Evolutionary conservation across 2,329 filamentous ascomycete genomes (phyloP).

Genomic region (Colletotrichum agaves): DNA sequence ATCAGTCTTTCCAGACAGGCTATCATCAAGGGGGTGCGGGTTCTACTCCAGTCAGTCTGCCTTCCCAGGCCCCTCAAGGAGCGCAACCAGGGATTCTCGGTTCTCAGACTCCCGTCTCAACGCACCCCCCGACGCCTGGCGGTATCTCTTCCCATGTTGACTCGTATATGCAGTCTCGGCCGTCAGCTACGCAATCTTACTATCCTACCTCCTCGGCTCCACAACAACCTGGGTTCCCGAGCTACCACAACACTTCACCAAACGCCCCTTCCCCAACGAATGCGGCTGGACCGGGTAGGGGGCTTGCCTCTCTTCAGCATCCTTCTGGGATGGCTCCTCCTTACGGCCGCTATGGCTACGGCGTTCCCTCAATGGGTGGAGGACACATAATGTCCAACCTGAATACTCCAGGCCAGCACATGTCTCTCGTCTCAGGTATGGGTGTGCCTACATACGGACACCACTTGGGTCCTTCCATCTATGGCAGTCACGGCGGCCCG

Average conservation of each 20-base stretch:
- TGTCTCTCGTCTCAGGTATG: constrained; percentile 75
- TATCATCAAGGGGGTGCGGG: constrained; percentile 61
- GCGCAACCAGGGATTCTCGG: constrained; percentile 56
- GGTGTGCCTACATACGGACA: constrained; percentile 64
- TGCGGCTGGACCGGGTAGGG: constrained; percentile 50
- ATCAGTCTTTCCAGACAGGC: constrained; percentile 70
- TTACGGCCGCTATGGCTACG: constrained; percentile 49
- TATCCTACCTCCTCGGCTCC: constrained; percentile 65
- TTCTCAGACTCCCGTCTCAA: constrained; percentile 54
- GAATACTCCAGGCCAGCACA: constrained; percentile 76
- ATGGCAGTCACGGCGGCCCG: constrained; percentile 63
- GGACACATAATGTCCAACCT: constrained; percentile 83
- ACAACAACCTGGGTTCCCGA: constrained; percentile 57
- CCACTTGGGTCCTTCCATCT: constrained; percentile 65
- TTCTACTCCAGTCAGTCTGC: constrained; percentile 48
- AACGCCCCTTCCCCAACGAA: constrained; percentile 55
- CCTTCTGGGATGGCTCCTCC: constrained; percentile 57
- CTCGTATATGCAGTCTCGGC: constrained; percentile 59
- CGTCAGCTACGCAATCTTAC: constrained; percentile 69
- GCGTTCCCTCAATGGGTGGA: constrained; percentile 60
- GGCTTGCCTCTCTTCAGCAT: constrained; percentile 48
- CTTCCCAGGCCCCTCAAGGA: constrained; percentile 43
- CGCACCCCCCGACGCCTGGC: constrained; percentile 60
- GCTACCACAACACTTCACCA: constrained; percentile 57
- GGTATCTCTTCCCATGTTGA: constrained; percentile 67